phyloP scores from a whole-genome alignment of 345 rosid species.

The Litchi chinensis region DNA sequence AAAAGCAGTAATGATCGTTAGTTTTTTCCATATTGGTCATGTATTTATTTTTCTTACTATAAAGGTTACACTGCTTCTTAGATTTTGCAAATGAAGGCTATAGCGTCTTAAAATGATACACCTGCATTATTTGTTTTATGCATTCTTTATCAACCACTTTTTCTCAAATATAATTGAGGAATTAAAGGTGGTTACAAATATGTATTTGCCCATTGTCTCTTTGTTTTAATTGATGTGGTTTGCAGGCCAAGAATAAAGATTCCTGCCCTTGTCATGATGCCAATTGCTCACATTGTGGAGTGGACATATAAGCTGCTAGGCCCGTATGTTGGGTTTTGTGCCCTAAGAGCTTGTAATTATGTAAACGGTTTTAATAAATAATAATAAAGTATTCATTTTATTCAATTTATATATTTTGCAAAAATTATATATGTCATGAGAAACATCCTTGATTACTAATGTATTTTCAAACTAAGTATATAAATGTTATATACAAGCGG shows the following conservation, averaged over 20 bases:
- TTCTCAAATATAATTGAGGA: not conserved
- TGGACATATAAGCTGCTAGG: conserved; percentile 63
- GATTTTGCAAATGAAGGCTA: not conserved
- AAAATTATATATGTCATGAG: too few species aligned
- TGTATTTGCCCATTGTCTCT: conserved; percentile 11
- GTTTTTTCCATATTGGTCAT: not conserved
- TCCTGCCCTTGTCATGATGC: conserved; percentile 77
- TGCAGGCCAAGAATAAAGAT: conserved; percentile 91
- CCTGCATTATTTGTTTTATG: not conserved
- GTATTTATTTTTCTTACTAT: not conserved
- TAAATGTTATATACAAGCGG: too few species aligned
- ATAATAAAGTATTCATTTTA: too few species aligned
- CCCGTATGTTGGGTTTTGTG: too few species aligned
- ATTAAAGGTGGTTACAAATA: conserved; percentile 4
- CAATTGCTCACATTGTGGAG: conserved; percentile 77
- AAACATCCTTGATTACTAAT: too few species aligned
- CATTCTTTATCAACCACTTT: conserved; percentile 4
- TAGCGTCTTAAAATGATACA: not conserved
- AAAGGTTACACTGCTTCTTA: not conserved
- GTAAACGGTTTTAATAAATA: too few species aligned
- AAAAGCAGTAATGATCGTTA: not conserved
- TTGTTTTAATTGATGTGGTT: conserved; percentile 33
- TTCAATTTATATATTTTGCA: too few species aligned
- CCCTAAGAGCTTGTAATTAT: too few species aligned
- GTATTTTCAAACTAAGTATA: too few species aligned